Base-by-base conservation (phyloP, 2,329 filamentous ascomycete species). In the Colletotrichum chrysophilum region DNA sequence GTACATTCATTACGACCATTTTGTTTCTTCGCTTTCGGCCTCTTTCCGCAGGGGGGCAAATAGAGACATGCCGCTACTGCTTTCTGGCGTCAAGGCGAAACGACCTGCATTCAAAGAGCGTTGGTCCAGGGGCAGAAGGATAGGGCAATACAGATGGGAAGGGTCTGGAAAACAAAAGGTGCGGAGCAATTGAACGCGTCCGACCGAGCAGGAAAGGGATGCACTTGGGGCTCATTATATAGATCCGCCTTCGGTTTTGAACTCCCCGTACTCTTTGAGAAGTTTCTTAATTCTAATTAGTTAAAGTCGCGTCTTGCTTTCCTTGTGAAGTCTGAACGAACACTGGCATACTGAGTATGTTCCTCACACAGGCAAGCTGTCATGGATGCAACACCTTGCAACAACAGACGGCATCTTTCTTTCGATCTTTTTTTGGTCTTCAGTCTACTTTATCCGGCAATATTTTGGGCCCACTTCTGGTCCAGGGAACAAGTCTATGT, bases 281-380 rank as follows among this genome's bases (percentile, higher is more conserved):
- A 62, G 61, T 72, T 64, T 61, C 73, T 55, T 75, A 75, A 75
- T 75, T 74, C 55, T 75, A 75, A 75, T 73, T 38, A 75, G 38
- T 64, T 34, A 64, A 21, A 28, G 36, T 34, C 28, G 48, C 24
- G 34, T 21, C 32, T 26, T 5, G 21, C 7, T 14, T 28, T 34
- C 4, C 58, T 21, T 14, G 28, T 62, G 55, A 28, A 28, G 55
- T 58, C 5, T 18, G 16, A 58, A 13, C 4, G 26, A 56, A 61
- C 30, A 28, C 24, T 61, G 56, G 56, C 14, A 62, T 62, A 24
- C n/a, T 8, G 60, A 14, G 18, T 10, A 7, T 28, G 14, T 16
- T 16, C 14, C 30, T 32, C 16, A 60, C 18, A 14, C 9, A 16
- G 28, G 30, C 2, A 60, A 32, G 2, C 56, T 32, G 24, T 12